Base-by-base conservation (phyloP, 1,139 yeast species). In the Petasospora fabianii region DNA sequence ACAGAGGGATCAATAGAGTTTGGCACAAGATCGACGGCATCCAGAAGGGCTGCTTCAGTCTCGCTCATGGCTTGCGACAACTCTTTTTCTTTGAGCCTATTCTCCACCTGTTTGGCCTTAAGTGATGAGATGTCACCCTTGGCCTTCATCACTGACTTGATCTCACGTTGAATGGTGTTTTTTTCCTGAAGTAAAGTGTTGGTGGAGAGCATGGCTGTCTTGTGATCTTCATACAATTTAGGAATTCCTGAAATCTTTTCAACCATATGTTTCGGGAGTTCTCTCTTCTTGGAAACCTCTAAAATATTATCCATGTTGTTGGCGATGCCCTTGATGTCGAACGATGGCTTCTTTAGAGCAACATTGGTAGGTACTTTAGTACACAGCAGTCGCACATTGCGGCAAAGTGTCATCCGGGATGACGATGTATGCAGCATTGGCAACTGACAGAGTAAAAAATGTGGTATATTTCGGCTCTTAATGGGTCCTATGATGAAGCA, bases 1-100 rank as follows among this genome's bases (percentile, higher is more conserved):
- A 77, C 84, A 0, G 69, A 50, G 0, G 70, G 60, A 41, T 79
- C 81, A 1, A 86, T 61, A 27, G 75, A 58, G 52, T 88, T 88
- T 0, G 97, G 97, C 12, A 88, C 62, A 0, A 72, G 59, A 17
- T 78, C 83, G 1, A 78, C 71, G 27, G 61, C 59, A 1, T 50
- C 32, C 31, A 62, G 59, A 1, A 80, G 59, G 15, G 61, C 55
- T 1, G 55, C 44, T 46, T 75, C 78, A 16, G 66, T 50, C 13
- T 42, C 43, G 35, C 53, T 61, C 24, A 47, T 24, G 5, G 27
- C 27, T 2, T 32, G 35, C 3, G 41, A 13, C 1, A 46, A 27
- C 3, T 30, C 38, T 21, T 46, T 49, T 30, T 50, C 54, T 24
- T 35, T 32, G 6, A 33, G 28, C 32, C 49, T 42, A 21, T 32